Evolutionary conservation across 768 basidiomycete species (phyloP).

Genomic region (Auriscalpium microsporum): DNA sequence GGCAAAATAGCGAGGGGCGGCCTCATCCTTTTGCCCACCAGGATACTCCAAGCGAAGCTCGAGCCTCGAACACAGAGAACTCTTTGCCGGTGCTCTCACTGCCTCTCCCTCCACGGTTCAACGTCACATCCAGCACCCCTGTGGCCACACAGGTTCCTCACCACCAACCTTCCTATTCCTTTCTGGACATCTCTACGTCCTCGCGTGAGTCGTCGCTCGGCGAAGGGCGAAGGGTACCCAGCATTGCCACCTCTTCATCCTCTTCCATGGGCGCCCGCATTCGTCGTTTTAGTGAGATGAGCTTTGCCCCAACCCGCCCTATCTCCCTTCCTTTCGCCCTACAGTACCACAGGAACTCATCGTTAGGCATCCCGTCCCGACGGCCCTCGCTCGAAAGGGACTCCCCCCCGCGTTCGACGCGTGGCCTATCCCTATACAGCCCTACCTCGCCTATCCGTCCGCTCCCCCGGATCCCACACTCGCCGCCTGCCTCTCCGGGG

Average conservation of each 20-base stretch:
- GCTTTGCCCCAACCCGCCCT: neutral
- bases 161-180: constrained; percentile 1
- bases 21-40: neutral
- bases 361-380: neutral
- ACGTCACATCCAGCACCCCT: neutral
- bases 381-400: neutral
- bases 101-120: neutral
- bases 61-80: neutral
- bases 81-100: neutral
- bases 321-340: constrained; percentile 13
- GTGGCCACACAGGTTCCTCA: neutral
- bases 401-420: too few relatives aligned
- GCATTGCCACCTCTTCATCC: constrained; percentile 5
- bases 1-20: neutral
- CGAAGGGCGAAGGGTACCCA: neutral
- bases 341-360: constrained; percentile 6
- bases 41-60: too few relatives aligned
- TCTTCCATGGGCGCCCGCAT: constrained; percentile 1
- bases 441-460: constrained; percentile 2
- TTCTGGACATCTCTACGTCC: constrained; percentile 13
- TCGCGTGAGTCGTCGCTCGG: constrained; percentile 5
- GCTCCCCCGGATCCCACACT: constrained; percentile 1
- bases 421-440: neutral
- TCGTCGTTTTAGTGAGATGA: constrained; percentile 2
- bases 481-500: neutral